Percentiles rank a stretch among this genome's conserved stretches.
Evolutionary conservation across 495 filamentous ascomycete species (phyloP).

Genomic region (Staphylotrichum tortipilum): DNA sequence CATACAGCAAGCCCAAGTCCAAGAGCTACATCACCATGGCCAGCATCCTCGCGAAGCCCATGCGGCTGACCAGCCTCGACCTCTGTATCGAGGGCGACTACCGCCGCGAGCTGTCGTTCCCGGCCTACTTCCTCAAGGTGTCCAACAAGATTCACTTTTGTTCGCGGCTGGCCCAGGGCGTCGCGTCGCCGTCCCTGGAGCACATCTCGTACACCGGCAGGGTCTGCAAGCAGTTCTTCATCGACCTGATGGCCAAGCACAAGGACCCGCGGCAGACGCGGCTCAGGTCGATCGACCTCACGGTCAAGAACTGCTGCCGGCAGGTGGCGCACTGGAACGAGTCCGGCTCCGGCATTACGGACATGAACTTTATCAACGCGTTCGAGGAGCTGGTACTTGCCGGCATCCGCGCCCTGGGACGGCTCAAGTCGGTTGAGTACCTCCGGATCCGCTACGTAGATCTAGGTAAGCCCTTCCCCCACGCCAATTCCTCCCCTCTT

Average conservation of each 20-base stretch:
- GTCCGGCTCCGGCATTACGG: conserved; percentile 54
- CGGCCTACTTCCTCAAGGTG: conserved; percentile 47
- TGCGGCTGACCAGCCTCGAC: conserved; percentile 50
- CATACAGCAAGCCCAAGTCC: conserved; percentile 59
- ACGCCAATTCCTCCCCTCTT: conserved; percentile 7
- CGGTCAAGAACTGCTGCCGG: conserved; percentile 61
- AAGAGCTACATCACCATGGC: conserved; percentile 60
- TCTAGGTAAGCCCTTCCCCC: conserved; percentile 41
- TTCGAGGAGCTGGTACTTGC: conserved; percentile 57
- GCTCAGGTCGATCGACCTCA: conserved; percentile 57
- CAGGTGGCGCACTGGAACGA: conserved; percentile 46
- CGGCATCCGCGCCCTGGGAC: conserved; percentile 48
- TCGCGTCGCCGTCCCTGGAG: conserved; percentile 48
- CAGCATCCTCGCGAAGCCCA: conserved; percentile 43
- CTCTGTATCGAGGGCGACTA: conserved; percentile 61
- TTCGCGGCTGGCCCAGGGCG: conserved; percentile 42
- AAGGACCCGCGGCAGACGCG: conserved; percentile 35
- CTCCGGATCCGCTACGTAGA: conserved; percentile 65
- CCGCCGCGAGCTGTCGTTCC: conserved; percentile 47
- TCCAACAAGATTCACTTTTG: conserved; percentile 50
- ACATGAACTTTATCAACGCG: conserved; percentile 55
- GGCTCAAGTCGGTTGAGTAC: conserved; percentile 45
- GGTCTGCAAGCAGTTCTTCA: conserved; percentile 50
- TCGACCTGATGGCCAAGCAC: conserved; percentile 37
- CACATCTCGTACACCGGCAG: conserved; percentile 59